Evolutionary conservation across 768 basidiomycete genomes (phyloP).

Genomic region (Lactifluus hygrophoroides): DNA sequence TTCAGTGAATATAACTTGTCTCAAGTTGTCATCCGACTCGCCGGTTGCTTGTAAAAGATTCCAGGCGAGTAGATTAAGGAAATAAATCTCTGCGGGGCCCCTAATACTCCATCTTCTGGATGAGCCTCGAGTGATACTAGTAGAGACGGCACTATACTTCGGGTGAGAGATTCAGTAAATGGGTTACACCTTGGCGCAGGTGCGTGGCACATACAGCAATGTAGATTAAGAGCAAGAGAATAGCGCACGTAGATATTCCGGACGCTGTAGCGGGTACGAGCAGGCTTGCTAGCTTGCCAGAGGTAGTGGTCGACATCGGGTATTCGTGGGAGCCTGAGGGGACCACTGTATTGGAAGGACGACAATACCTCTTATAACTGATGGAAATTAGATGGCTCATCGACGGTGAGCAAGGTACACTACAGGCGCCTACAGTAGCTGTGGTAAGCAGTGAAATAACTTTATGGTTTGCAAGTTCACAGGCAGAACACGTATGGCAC

Average conservation of each 20-base stretch:
- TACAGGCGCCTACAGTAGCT: too few species aligned
- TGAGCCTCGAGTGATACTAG: neutral
- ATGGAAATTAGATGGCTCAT: too few species aligned
- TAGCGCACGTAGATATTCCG: neutral
- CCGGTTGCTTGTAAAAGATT: conserved; percentile 24
- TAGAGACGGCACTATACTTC: neutral
- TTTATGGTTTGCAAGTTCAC: too few species aligned
- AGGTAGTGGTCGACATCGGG: too few species aligned
- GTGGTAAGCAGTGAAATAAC: too few species aligned
- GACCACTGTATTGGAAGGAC: too few species aligned
- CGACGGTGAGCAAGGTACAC: too few species aligned
- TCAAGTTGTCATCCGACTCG: neutral
- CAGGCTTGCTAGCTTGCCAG: neutral
- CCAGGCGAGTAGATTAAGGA: conserved; percentile 22
- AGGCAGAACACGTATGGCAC: too few species aligned
- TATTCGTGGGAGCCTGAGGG: too few species aligned
- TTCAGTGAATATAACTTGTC: neutral
- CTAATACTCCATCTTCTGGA: neutral
- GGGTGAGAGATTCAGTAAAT: neutral
- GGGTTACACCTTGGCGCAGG: neutral
- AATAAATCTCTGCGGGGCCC: conserved; percentile 33
- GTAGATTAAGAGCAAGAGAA: neutral
- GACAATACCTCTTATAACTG: too few species aligned
- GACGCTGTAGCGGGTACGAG: neutral
- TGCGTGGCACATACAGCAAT: neutral